Evolutionary conservation across 164 flowering plant species (phyloP), one percentile per base, ranked within the genome.

Genomic region (Kingdonia uniflora): DNA sequence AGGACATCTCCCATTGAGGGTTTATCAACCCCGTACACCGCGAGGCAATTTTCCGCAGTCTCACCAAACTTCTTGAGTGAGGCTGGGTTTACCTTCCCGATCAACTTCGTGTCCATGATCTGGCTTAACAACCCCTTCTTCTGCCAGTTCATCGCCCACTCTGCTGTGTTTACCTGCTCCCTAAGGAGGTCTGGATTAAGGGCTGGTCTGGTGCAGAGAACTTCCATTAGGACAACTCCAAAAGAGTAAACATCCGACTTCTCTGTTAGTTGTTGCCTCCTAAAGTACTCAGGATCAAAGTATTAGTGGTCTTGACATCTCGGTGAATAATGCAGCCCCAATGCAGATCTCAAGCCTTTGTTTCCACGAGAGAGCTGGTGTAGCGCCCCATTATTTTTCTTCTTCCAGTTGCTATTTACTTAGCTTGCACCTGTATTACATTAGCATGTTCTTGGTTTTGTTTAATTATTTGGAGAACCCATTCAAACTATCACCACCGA

Each of bases 41-140:
- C 73, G 41, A 80, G 51, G 50, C 85, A 79, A 53, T 79, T 79
- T 70, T 79, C 84, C 43, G 84, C 81, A 7, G 84, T 74, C 63
- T 79, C 84, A n/a, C 84, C 84, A 29, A 68, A 79, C 51, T 79
- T 79, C 74, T 70, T 76, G 19, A 79, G 79, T 13, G 84, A 79
- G 19, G 77, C 81, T 14, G 72, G 74, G 55, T 76, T 76, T 21
- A 79, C 79, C 56, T 79, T 79, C 25, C 77, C 81, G 0, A 42
- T 65, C 62, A 79, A 65, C 54, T 57, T 72, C 20, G 59, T 44
- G 43, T 79, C 84, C 79, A 79, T 76, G 66, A 79, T 76, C 47
- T 79, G 79, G 52, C 73, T 60, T 54, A 79, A 52, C 79, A 74
- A 66, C 39, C 84, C 84, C 46, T 74, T 79, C 71, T 74, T 76